Base-by-base conservation (phyloP, 805 yeast genomes). In the Hyphopichia homilentoma region DNA sequence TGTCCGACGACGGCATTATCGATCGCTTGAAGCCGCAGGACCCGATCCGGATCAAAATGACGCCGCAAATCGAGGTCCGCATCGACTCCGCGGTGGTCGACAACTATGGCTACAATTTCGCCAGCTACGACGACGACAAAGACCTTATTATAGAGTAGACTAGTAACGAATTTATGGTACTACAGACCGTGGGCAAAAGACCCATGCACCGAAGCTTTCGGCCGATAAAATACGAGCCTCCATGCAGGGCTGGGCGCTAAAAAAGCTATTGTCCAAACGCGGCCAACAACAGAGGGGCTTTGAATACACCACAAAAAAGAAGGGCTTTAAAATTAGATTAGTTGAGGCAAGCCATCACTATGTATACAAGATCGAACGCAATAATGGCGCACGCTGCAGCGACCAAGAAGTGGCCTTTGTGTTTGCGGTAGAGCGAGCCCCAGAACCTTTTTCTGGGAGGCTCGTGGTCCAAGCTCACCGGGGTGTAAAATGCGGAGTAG, bases 401-500 rank as follows among this genome's bases (percentile, higher is more conserved):
- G n/a, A 32, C 16, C 15, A 32, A 13, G 12, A 32, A 27, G 16
- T 17, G 18, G 5, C 27, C 13, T 22, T 32, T 28, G 19, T 27
- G 12, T 24, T 26, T 21, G 7, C 12, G 12, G 21, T 22, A 26
- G 17, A 26, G 17, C 11, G 29, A 8, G n/a, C n/a, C n/a, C n/a
- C n/a, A n/a, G n/a, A n/a, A n/a, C n/a, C 18, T 12, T 14, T 7
- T 14, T 13, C 5, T 4, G 29, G 18, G 18, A 14, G 11, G 11
- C 22, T 20, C 21, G 11, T 13, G 7, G 17, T 26, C 16, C 9
- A 26, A 19, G 7, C 13, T 20, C 16, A 7, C 30, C 20, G 21
- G 18, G 14, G 32, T 33, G 18, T 45, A 44, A 26, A 40, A 41
- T 14, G 34, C 27, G 8, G 38, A 28, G 35, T 40, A 42, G 27